These are phyloP conservation scores for Pleurotus tuber-regium DNA, from an alignment of 768 basidiomycete genomes.

Conservation along the genomic window DNA sequence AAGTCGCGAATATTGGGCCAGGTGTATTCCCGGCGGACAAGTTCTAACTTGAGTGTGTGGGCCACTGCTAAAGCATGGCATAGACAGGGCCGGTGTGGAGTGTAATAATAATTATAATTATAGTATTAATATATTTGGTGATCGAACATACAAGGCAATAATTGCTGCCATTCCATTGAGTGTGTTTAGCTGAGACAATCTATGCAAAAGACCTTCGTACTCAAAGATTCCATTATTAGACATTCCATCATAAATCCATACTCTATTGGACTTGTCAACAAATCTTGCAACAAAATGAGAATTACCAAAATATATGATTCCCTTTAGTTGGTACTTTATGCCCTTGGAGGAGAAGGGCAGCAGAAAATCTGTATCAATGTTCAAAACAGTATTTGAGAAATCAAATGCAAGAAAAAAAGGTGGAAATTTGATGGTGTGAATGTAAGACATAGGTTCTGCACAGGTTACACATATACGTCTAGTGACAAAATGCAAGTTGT, in stretches of 20 bases:
- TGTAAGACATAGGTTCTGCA: not conserved
- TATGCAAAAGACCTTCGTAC: not conserved
- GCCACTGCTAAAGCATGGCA: too few relatives aligned
- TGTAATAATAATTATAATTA: too few relatives aligned
- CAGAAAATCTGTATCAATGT: slow-evolving; percentile 4
- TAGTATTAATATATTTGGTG: too few relatives aligned
- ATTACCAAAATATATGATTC: slow-evolving; percentile 19
- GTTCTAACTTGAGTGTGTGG: too few relatives aligned
- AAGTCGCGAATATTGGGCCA: too few relatives aligned
- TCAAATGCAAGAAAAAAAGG: slow-evolving; percentile 11
- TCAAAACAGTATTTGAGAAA: not conserved
- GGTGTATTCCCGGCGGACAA: too few relatives aligned
- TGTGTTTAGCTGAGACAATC: not conserved
- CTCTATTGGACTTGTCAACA: slow-evolving; percentile 8
- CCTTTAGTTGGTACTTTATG: slow-evolving; percentile 8
- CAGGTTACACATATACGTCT: not conserved
- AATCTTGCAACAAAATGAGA: slow-evolving; percentile 18
- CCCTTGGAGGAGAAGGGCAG: not conserved
- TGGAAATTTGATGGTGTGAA: not conserved
- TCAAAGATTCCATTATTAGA: slow-evolving; percentile 5
- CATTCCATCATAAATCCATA: slow-evolving; percentile 26
- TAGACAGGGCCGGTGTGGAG: too few relatives aligned
- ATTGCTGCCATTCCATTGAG: not conserved
- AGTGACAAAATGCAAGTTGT: not conserved
- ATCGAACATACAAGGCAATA: not conserved